Conservation (phyloP, 805 yeast genomes). For the Grigorovia yakushimaensis region DNA sequence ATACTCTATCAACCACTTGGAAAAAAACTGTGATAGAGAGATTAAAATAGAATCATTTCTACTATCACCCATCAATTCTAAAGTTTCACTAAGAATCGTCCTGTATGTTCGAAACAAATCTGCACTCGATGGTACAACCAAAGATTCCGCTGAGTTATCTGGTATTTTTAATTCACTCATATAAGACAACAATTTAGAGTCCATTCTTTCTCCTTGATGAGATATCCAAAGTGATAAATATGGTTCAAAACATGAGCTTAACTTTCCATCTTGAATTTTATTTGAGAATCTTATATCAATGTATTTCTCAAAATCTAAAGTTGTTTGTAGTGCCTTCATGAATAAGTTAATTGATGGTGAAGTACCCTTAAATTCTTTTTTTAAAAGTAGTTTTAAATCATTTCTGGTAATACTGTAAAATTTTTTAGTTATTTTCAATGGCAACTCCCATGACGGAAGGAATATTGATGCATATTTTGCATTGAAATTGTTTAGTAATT, state of each 20-base stretch:
- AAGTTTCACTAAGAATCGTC: constrained; percentile 58
- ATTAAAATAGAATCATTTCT: constrained; percentile 15
- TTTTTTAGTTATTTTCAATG: constrained; percentile 43
- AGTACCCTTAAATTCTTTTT: constrained; percentile 33
- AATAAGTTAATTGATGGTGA: constrained; percentile 51
- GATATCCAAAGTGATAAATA: constrained; percentile 77
- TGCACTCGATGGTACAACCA: constrained; percentile 77
- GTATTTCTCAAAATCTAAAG: constrained; percentile 75
- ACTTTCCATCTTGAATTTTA: constrained; percentile 32
- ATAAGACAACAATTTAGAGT: constrained; percentile 54
- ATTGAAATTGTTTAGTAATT: constrained; percentile 52
- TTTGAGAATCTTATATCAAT: constrained; percentile 55
- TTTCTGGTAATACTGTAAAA: constrained; percentile 63
- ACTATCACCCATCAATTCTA: constrained; percentile 37
- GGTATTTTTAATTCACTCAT: constrained; percentile 48
- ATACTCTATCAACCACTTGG: constrained; percentile 55
- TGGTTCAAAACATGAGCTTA: constrained; percentile 73
- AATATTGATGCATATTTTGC: constrained; percentile 44
- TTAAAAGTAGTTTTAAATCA: constrained; percentile 50
- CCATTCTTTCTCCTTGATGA: constrained; percentile 63
- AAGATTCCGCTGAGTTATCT: constrained; percentile 40
- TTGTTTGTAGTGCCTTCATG: constrained; percentile 58
- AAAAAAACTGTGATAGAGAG: constrained; percentile 50
- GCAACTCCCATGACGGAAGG: constrained; percentile 66
- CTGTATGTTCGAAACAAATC: constrained; percentile 77